Evolutionary conservation across 2,329 filamentous ascomycete genomes (phyloP), one percentile per base, ranked within the genome.

Genomic region (Fusarium dlaminii): DNA sequence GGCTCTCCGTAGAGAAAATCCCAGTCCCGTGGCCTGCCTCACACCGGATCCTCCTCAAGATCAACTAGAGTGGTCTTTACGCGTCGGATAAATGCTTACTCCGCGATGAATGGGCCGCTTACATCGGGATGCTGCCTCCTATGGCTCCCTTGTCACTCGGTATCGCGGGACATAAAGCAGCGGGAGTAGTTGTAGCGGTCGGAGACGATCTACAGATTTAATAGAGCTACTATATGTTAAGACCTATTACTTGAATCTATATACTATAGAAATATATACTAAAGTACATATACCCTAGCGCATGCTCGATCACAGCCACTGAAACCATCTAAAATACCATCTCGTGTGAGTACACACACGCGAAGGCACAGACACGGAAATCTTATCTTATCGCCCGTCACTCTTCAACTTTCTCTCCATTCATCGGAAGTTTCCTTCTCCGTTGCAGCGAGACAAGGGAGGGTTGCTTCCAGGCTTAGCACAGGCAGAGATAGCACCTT

Each of bases 381-480:
- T 40, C 39, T n/a, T 9, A 1, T 14, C 39, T 5, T 9, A 45
- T 20, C 3, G 3, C 18, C 9, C 9, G 2, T 30, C 13, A 30
- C 13, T 3, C 4, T 11, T 12, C 3, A 3, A 30, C 13, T 8
- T 15, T 20, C 18, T 7, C 18, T 15, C 6, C 9, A 3, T 22
- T 20, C 3, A 34, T 34, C 30, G 15, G 8, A 51, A 51, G 48
- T 51, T 51, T 10, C 30, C 30, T 24, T 51, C 5, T 24, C 30
- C 30, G 1, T 51, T 51, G 17, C 48, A 51, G 8, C 48, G 30
- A 24, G 48, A 51, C 11, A 51, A 22, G 2, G 48, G 48, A 14
- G 48, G 48, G 29, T 51, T 34, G 8, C 22, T 51, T 5, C 48
- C 48, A 20, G 48, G 48, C 22, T 51, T 51, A 14, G 48, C 12